Evolutionary conservation across 768 basidiomycete species (phyloP).

Genomic region (Lactarius hengduanensis): DNA sequence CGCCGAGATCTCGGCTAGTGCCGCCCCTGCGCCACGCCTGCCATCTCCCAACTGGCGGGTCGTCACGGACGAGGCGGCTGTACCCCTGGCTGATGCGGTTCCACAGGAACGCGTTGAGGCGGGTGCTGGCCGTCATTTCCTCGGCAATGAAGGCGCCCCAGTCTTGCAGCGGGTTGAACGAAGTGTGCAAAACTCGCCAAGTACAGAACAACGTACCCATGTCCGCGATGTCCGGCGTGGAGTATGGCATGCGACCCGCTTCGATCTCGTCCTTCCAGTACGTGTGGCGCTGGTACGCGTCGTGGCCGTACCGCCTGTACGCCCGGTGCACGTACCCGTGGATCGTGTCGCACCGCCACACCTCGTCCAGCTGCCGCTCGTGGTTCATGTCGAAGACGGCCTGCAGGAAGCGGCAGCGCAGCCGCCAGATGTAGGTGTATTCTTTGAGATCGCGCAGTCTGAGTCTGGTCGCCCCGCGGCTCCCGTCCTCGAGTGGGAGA

Average conservation of each 20-base stretch:
- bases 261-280: conserved; percentile 17
- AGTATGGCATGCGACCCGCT: conserved; percentile 9
- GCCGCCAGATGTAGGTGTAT: conserved; percentile 19
- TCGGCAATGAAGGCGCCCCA: conserved; percentile 6
- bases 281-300: conserved; percentile 5
- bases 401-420: conserved; percentile 18
- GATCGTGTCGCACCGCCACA: conserved; percentile 3
- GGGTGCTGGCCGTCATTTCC: neutral
- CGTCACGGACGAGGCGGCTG: conserved; percentile 5
- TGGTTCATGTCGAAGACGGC: conserved; percentile 22
- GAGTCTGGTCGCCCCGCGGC: neutral
- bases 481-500: neutral
- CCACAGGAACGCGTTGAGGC: conserved; percentile 23
- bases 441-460: neutral
- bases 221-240: conserved; percentile 5
- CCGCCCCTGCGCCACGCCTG: conserved; percentile 18
- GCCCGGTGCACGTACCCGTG: conserved; percentile 20
- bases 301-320: conserved; percentile 20
- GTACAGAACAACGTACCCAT: conserved; percentile 15
- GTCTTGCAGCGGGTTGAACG: neutral
- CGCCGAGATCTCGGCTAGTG: neutral
- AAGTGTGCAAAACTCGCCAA: neutral
- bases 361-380: conserved; percentile 2
- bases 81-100: conserved; percentile 23
- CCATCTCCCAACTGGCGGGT: conserved; percentile 10